Percentiles rank a stretch among this genome's conserved stretches.
These are phyloP conservation scores for Flaveria brownii DNA, from an alignment of 129 eudicot genomes.

Conservation along the genomic window DNA sequence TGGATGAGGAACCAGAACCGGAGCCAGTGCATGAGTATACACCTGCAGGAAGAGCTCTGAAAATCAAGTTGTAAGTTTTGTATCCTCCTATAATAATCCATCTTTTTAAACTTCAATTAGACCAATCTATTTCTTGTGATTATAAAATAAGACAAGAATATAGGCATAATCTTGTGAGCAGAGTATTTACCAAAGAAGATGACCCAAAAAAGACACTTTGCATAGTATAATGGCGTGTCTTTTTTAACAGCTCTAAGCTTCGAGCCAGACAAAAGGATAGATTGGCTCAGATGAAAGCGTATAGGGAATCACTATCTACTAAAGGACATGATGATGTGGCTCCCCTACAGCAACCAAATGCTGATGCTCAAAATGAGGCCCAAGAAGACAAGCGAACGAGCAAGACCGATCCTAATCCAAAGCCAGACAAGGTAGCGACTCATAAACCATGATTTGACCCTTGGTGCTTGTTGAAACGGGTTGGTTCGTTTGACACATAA, in stretches of 20 bases:
- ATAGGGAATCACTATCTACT: slow-evolving; percentile 32
- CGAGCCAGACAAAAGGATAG: slow-evolving; percentile 93
- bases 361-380: slow-evolving; percentile 20
- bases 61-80: slow-evolving; percentile 73
- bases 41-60: slow-evolving; percentile 81
- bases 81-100: not conserved
- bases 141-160: not conserved
- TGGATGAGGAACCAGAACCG: slow-evolving; percentile 55
- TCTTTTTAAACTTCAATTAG: not conserved
- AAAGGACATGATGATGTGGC: slow-evolving; percentile 24
- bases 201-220: not conserved
- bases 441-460: slow-evolving; percentile 25
- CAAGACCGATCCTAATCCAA: slow-evolving; percentile 39
- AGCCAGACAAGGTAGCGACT: slow-evolving; percentile 32
- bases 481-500: not conserved
- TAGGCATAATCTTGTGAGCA: not conserved
- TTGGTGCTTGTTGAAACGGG: not conserved
- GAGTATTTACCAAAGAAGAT: not conserved
- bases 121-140: not conserved
- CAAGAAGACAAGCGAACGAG: slow-evolving; percentile 36
- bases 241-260: slow-evolving; percentile 58
- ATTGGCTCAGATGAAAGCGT: slow-evolving; percentile 49
- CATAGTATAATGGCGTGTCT: not conserved
- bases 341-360: not conserved
- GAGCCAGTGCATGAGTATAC: slow-evolving; percentile 66